phyloP scores from a whole-genome alignment of 2,329 filamentous ascomycete genomes.

The Xylaria sp. region DNA sequence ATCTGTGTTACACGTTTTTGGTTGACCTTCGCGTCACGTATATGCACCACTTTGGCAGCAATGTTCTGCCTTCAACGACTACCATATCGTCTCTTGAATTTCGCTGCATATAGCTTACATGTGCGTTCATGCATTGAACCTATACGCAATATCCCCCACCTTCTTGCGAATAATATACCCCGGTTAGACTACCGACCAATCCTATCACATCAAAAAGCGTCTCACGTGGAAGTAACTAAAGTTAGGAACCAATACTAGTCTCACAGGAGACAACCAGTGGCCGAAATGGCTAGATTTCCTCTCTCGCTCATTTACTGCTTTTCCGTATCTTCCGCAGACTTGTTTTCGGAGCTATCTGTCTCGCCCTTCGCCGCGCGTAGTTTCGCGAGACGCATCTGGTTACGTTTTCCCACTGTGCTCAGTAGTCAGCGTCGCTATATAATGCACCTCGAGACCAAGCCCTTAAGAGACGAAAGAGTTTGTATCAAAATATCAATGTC shows the following conservation, averaged over 20 bases:
- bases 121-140: neutral
- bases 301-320: neutral
- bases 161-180: neutral
- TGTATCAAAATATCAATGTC: too few species aligned
- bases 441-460: neutral
- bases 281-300: neutral
- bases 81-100: neutral
- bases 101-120: neutral
- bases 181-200: neutral
- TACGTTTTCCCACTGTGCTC: conserved; percentile 74
- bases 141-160: neutral
- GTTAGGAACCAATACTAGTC: too few species aligned
- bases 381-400: conserved; percentile 68
- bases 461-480: too few species aligned
- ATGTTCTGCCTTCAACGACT: conserved; percentile 23
- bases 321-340: neutral
- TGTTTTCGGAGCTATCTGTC: conserved; percentile 26
- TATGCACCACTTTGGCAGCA: conserved; percentile 38
- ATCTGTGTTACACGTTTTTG: conserved; percentile 20
- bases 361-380: conserved; percentile 40
- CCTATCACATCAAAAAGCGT: neutral
- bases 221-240: neutral
- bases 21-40: conserved; percentile 16
- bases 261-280: neutral
- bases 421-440: conserved; percentile 37